Evolutionary conservation across 2,329 filamentous ascomycete species (phyloP).

Genomic region (Huntiella savannae): DNA sequence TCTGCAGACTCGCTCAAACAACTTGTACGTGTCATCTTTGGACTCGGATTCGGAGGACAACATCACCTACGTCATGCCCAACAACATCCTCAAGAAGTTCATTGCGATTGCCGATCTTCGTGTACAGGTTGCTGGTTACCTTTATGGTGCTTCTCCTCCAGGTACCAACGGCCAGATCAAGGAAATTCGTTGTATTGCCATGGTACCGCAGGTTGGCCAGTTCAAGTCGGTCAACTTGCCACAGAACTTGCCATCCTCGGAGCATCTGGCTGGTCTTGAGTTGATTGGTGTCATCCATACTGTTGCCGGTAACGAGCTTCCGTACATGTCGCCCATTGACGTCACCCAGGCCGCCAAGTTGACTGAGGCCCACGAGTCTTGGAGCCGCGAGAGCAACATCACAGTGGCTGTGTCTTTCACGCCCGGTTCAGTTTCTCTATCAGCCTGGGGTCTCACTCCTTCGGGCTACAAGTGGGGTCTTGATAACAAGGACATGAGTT

Average conservation of each 20-base stretch:
- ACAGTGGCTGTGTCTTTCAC: constrained; percentile 95
- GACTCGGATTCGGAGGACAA: constrained; percentile 70
- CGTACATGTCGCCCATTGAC: constrained; percentile 89
- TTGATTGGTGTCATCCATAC: constrained; percentile 92
- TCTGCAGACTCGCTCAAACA: constrained; percentile 80
- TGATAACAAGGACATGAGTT: constrained; percentile 82
- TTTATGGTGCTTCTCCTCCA: constrained; percentile 80
- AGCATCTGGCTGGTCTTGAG: constrained; percentile 71
- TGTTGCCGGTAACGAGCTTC: constrained; percentile 79
- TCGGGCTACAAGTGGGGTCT: constrained; percentile 91
- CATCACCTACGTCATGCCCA: constrained; percentile 95
- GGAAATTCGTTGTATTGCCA: constrained; percentile 89
- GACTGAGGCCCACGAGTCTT: constrained; percentile 56
- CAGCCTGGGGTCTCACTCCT: constrained; percentile 83
- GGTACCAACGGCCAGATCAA: constrained; percentile 97
- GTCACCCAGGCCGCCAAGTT: constrained; percentile 86
- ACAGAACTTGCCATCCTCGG: constrained; percentile 76
- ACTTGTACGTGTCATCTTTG: constrained; percentile 95
- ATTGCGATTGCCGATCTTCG: constrained; percentile 93
- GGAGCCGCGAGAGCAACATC: constrained; percentile 76
- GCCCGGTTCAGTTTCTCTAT: constrained; percentile 83
- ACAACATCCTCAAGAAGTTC: constrained; percentile 95
- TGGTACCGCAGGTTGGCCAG: constrained; percentile 91
- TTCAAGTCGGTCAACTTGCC: constrained; percentile 83
- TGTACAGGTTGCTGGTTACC: constrained; percentile 87